Conservation (phyloP, 441 rosid genomes). For the Populus hybrid region DNA sequence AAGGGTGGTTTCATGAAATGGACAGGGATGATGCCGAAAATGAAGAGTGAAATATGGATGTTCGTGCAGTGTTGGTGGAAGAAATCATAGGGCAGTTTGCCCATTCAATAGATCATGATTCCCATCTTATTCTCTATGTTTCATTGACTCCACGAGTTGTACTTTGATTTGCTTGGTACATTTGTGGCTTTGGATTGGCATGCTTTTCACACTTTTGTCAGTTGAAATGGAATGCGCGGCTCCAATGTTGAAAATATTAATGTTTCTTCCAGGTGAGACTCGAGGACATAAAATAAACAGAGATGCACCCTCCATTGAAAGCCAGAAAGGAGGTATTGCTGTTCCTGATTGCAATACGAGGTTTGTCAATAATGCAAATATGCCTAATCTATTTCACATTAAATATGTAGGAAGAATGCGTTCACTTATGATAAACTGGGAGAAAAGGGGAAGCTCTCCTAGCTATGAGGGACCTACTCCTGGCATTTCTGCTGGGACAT, state of each 20-base stretch:
- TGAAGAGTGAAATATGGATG: no score
- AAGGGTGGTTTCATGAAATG: background rate
- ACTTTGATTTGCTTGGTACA: background rate
- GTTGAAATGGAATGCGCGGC: background rate
- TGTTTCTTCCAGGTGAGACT: constrained; percentile 62
- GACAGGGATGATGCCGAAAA: no score
- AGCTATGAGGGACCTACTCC: constrained; percentile 52
- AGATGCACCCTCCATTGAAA: constrained; percentile 48
- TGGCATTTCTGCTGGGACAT: constrained; percentile 44
- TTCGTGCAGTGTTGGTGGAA: no score
- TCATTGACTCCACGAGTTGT: no score
- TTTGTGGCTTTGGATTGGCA: background rate
- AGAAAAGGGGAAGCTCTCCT: constrained; percentile 69
- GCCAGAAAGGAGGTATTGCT: constrained; percentile 66
- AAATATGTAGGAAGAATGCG: constrained; percentile 64
- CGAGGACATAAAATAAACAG: constrained; percentile 45
- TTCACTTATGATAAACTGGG: constrained; percentile 62
- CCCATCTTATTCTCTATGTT: background rate
- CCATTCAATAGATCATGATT: no score
- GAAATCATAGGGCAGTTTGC: no score
- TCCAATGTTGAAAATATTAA: constrained; percentile 12
- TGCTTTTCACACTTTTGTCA: background rate
- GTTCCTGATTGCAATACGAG: constrained; percentile 13
- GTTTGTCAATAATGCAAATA: constrained; percentile 13
- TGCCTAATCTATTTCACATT: constrained; percentile 16